Base-by-base conservation (phyloP, 257 asterid species). In the Gardenia jasminoides region DNA sequence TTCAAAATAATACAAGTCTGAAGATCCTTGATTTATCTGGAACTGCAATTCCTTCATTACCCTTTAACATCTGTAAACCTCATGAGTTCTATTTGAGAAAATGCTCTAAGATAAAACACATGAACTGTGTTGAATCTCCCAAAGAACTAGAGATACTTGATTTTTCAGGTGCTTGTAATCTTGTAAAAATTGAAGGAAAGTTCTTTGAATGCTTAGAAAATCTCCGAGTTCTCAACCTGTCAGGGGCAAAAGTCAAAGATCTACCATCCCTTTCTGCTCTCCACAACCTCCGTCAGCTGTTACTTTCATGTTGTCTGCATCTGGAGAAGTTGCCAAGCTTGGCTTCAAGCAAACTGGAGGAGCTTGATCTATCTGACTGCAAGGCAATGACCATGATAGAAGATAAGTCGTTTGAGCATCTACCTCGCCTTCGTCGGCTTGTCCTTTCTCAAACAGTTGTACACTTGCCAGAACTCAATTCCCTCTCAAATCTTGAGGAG, bases 171-270 rank as follows among this genome's bases (percentile, higher is more conserved):
- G 7, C 78, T 70, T 19, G 36, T 10, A 41, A 33, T 75, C 70
- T 75, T 1, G 68, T 6, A 11, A n/a, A 59, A 31, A 36, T 75
- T 59, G 56, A 59, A 7, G 78, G 12, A 65, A 22, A 59, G 12
- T 75, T 58, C 54, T 75, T 59, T 20, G 54, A 33, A 8, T 10
- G 10, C 39, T 33, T 56, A 41, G 46, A 20, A 24, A 75, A 59
- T 30, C 78, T 75, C 59, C 78, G 44, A 56, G 78, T 75, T 75
- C 78, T 75, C 54, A 75, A 75, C 70, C 50, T 75, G 50, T 75
- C 78, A 33, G 33, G 59, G 58, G 33, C 78, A n/a, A 75, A 75
- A 33, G 36, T 75, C 52, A 33, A 59, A 20, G 54, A 3, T 36
- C 56, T 75, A 22, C 36, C 78, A 24, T 8, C 69, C 22, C 70